Conservation (phyloP, 2,329 filamentous ascomycete genomes). For the Mariannaea sp. region DNA sequence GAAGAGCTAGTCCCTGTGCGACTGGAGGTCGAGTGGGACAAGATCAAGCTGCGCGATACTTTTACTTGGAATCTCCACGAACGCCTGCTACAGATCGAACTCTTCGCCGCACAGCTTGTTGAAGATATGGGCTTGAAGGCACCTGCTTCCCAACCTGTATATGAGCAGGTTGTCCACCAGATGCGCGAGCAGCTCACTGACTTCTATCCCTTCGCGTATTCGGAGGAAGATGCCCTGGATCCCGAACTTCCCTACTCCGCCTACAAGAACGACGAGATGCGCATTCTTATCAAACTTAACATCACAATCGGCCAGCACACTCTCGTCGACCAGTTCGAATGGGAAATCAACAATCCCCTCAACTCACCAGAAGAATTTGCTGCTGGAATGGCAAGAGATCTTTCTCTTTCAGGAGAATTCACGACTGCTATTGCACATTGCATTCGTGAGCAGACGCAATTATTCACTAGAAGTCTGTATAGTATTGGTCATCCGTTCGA, state of each 20-base stretch:
- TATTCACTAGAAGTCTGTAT: conserved; percentile 93
- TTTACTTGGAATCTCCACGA: conserved; percentile 99
- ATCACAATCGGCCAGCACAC: conserved; percentile 97
- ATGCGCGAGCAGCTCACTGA: conserved; percentile 90
- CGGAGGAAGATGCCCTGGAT: conserved; percentile 88
- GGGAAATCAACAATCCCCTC: conserved; percentile 94
- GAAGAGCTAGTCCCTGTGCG: conserved; percentile 92
- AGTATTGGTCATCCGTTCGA: conserved; percentile 94
- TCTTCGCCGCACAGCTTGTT: conserved; percentile 87
- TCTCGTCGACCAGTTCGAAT: conserved; percentile 95
- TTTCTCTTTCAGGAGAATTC: conserved; percentile 93
- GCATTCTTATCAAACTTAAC: conserved; percentile 92
- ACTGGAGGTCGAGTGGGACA: conserved; percentile 93
- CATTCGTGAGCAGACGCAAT: conserved; percentile 92
- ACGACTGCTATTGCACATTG: conserved; percentile 97
- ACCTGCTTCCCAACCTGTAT: conserved; percentile 67
- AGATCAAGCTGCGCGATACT: conserved; percentile 92
- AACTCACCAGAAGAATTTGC: conserved; percentile 98
- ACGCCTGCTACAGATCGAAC: conserved; percentile 74
- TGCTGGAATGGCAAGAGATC: conserved; percentile 81
- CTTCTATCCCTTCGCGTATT: conserved; percentile 89
- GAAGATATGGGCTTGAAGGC: conserved; percentile 86
- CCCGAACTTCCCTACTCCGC: conserved; percentile 88
- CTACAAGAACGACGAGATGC: conserved; percentile 99
- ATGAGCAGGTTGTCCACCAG: conserved; percentile 65